phyloP scores from a whole-genome alignment of 768 basidiomycete genomes.

The Galerina sulciceps region DNA sequence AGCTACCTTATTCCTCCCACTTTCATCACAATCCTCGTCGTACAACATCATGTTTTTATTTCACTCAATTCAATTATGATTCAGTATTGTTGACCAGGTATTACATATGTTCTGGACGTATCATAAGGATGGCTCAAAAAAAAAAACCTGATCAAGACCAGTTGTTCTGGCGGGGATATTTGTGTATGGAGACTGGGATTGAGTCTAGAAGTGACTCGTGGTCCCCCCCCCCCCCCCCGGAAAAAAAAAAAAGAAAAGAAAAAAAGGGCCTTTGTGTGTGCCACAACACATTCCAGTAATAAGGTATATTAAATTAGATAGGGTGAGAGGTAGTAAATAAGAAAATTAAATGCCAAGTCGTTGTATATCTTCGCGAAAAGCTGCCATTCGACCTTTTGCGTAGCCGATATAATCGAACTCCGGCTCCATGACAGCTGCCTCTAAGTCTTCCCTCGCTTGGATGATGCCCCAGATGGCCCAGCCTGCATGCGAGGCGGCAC shows the following conservation, averaged over 20 bases:
- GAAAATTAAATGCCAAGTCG: constrained; percentile 41
- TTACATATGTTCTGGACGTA: not conserved
- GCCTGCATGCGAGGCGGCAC: constrained; percentile 86
- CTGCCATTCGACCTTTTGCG: constrained; percentile 67
- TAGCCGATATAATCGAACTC: constrained; percentile 95
- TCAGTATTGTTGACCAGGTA: constrained; percentile 18
- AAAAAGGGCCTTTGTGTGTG: no score
- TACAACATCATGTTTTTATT: constrained; percentile 51
- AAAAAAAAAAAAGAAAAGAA: no score
- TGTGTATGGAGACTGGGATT: no score
- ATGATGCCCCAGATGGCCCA: constrained; percentile 97
- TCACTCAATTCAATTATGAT: constrained; percentile 43
- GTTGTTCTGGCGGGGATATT: no score
- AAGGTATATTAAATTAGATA: not conserved
- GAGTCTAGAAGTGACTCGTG: no score
- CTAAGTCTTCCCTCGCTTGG: constrained; percentile 80
- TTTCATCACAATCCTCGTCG: constrained; percentile 45
- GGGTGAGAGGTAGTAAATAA: not conserved
- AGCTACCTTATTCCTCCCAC: constrained; percentile 38
- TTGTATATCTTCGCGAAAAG: constrained; percentile 61
- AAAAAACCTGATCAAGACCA: not conserved
- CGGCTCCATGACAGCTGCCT: constrained; percentile 56
- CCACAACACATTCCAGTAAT: no score
- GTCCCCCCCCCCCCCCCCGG: no score
- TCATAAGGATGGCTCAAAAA: not conserved